Base-by-base conservation (phyloP, 1,284 basidiomycete species). In the Naganishia sp. region DNA sequence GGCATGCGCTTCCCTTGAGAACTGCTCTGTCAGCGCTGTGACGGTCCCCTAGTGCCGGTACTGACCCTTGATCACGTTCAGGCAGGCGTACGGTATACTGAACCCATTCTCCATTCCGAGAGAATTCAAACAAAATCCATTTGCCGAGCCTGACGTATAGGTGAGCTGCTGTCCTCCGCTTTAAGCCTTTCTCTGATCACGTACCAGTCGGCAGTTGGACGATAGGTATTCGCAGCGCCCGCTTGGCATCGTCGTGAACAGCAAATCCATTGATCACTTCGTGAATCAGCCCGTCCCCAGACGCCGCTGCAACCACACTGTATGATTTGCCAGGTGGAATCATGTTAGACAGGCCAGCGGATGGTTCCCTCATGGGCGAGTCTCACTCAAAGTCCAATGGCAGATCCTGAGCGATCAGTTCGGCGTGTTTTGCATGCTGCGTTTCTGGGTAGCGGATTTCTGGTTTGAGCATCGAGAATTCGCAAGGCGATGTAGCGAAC, bases 201-300 rank as follows among this genome's bases (percentile, higher is more conserved):
- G 87, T 88, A 49, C 94, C 95, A 11, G 90, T 88, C 2, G 96
- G 93, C 70, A 99, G 88, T 1, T 91, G 92, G 0, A 87, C 87
- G 28, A 98, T 80, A 0, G 94, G 92, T 49, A 88, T 87, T 48
- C 80, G 77, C 54, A 98, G 85, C 0, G 92, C 94, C 53, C 82
- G 83, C 21, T 81, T 78, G 0, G 90, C 88, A 61, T 90, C 84
- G 10, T 82, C 75, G 63, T 93, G 88, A 49, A 85, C 80, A 0
- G 90, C 89, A 56, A 97, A 86, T 2, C 94, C 96, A 75, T 99
- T 98, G 74, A 96, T 75, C n/a, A 95, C 83, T 78, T 98, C 94
- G 75, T 94, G 91, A 9, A 94, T 75, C 49, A 93, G 83, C 6
- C 94, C 94, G 75, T 98, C 94, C 0, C 94, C 94, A 0, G 92